Evolutionary conservation across 805 yeast genomes (phyloP), one percentile per base, ranked within the genome.

Genomic region (Candida ovalis): DNA sequence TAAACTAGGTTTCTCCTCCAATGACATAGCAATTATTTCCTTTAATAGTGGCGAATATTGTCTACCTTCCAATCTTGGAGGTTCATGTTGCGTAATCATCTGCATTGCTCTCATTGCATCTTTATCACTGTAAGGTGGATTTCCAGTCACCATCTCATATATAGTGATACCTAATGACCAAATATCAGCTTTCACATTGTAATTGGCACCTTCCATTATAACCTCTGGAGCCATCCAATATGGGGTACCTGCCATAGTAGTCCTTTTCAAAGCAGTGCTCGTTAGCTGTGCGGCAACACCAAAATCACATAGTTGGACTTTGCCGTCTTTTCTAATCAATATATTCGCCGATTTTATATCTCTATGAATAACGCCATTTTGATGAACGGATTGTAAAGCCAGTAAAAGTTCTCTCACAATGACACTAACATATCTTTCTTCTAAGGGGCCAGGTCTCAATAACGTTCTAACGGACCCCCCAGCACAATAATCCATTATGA

Each of bases 161-260:
- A 90, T 74, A 0, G 99, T 92, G 51, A 94, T 88, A 15, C 99
- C 99, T 42, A 92, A 67, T 0, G 98, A 91, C 99, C 99, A 94
- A 7, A 94, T 88, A 66, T 94, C 99, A 0, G 96, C 99, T 67
- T 85, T 91, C 40, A 84, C 79, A 64, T 88, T 96, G 72, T 94
- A 87, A 8, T 84, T 77, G 15, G 85, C 86, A 37, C 95, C 96
- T 66, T 92, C 97, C 70, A 88, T 78, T 36, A 92, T 92, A 28
- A 92, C 99, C 66, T 92, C 99, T 0, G 99, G 99, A 0, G 99
- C 97, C 99, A 94, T 94, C 99, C 99, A 94, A 63, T 90, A 94
- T 0, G 95, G 95, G 0, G 96, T 87, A 7, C 96, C 96, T 0
- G 96, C 98, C 81, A 95, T 90, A 0, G 99, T 94, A 32, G 92